phyloP scores from a whole-genome alignment of 1,284 basidiomycete species.

The Termitomyces sp. region DNA sequence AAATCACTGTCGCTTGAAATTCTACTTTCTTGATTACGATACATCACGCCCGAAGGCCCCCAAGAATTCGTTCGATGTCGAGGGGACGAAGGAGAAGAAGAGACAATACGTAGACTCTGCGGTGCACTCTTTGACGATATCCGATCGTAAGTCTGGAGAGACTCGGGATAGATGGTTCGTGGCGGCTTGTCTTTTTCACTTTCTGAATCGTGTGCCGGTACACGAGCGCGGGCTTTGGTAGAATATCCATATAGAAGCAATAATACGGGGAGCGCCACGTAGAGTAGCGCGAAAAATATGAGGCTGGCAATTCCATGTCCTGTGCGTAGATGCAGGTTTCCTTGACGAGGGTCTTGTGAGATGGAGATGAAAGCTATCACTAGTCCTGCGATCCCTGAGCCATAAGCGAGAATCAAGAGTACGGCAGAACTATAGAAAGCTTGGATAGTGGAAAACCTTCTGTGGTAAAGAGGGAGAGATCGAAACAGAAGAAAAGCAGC shows the following conservation, averaged over 20 bases:
- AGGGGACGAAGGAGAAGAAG: slow-evolving; percentile 44
- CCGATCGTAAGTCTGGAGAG: slow-evolving; percentile 37
- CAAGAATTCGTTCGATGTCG: slow-evolving; percentile 47
- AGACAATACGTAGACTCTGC: slow-evolving; percentile 34
- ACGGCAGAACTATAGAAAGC: slow-evolving; percentile 33
- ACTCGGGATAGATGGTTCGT: slow-evolving; percentile 38
- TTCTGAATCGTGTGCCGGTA: slow-evolving; percentile 15
- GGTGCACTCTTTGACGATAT: slow-evolving; percentile 27
- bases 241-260: slow-evolving; percentile 30
- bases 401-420: slow-evolving; percentile 49
- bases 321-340: slow-evolving; percentile 46
- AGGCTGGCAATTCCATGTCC: slow-evolving; percentile 59
- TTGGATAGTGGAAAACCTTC: slow-evolving; percentile 18
- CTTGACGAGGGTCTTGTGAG: slow-evolving; percentile 20
- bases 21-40: slow-evolving; percentile 40
- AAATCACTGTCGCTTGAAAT: slow-evolving; percentile 49
- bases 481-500: slow-evolving; percentile 52
- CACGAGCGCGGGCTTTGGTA: slow-evolving; percentile 6
- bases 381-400: slow-evolving; percentile 56
- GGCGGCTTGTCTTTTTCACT: slow-evolving; percentile 17
- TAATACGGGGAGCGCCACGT: slow-evolving; percentile 48
- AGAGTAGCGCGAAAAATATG: slow-evolving; percentile 55
- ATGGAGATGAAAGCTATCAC: slow-evolving; percentile 59
- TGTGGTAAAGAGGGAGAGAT: slow-evolving; percentile 38
- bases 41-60: slow-evolving; percentile 46